Conservation (phyloP, 495 filamentous ascomycete genomes). For the Neurospora cerealis region DNA sequence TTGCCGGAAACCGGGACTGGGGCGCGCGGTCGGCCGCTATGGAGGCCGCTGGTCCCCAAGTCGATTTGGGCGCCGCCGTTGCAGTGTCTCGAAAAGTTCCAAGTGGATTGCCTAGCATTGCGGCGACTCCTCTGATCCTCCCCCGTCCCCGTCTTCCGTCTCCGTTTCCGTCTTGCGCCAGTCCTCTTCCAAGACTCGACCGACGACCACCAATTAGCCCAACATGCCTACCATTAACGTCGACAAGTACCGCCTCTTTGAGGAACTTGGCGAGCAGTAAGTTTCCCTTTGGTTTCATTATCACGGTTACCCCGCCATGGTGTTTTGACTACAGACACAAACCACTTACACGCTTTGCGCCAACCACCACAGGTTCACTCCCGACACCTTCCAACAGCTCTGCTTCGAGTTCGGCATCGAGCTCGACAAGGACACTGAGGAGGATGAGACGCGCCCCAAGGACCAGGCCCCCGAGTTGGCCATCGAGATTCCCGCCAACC, state of each 20-base stretch:
- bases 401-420: conserved; percentile 99
- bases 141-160: not conserved
- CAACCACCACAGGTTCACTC: conserved; percentile 56
- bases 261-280: conserved; percentile 81
- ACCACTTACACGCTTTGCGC: not conserved
- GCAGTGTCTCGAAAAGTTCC: conserved; percentile 13
- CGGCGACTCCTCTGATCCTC: no score
- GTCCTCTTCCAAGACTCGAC: not conserved
- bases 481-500: conserved; percentile 97
- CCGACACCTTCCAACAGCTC: conserved; percentile 88
- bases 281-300: conserved; percentile 12
- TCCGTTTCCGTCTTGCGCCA: not conserved
- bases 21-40: not conserved
- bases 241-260: conserved; percentile 89
- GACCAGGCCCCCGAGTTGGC: conserved; percentile 89
- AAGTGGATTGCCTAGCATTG: conserved; percentile 2
- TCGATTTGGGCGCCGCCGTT: conserved; percentile 1
- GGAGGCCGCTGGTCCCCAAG: not conserved
- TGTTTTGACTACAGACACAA: not conserved
- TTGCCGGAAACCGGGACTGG: not conserved
- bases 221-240: conserved; percentile 87
- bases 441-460: conserved; percentile 50
- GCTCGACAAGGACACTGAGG: conserved; percentile 88
- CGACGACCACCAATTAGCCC: not conserved
- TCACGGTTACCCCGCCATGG: conserved; percentile 17